These are phyloP conservation scores for Lactarius akahatsu DNA, from an alignment of 768 basidiomycete species.

Conservation along the genomic window DNA sequence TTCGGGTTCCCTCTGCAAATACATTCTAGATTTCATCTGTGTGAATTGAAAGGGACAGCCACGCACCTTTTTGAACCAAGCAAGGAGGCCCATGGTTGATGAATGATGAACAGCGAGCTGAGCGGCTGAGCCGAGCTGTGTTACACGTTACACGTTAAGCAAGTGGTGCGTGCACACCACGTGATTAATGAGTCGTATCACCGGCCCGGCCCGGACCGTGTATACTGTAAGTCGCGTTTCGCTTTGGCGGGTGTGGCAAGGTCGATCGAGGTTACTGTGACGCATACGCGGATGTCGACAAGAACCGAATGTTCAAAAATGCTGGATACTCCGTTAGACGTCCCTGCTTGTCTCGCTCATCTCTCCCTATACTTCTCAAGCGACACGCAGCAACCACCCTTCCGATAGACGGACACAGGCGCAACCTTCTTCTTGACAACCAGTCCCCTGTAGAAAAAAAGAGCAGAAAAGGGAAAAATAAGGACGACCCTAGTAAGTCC, in stretches of 20 bases:
- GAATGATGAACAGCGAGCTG: not conserved
- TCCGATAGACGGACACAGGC: constrained; percentile 10
- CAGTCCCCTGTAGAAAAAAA: constrained; percentile 13
- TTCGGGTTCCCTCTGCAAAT: constrained; percentile 52
- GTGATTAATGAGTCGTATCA: not conserved
- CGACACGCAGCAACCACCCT: constrained; percentile 2
- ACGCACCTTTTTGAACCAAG: constrained; percentile 33
- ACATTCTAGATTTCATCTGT: not conserved
- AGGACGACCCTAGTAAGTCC: constrained; percentile 13
- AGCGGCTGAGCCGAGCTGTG: constrained; percentile 8
- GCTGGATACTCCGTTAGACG: constrained; percentile 4
- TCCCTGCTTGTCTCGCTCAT: not conserved
- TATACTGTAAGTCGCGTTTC: not conserved
- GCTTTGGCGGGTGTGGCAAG: not conserved
- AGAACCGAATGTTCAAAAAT: constrained; percentile 25
- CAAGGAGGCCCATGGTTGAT: constrained; percentile 28
- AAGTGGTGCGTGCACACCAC: not conserved
- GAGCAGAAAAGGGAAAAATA: not conserved
- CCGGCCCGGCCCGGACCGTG: constrained; percentile 16
- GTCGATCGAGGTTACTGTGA: not conserved
- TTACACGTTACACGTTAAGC: not conserved
- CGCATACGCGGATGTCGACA: constrained; percentile 21
- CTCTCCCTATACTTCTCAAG: not conserved
- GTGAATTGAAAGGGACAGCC: not conserved
- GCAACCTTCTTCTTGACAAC: not conserved